Conservation (phyloP, 306 rosid species). For the Casuarina cunninghamiana region DNA sequence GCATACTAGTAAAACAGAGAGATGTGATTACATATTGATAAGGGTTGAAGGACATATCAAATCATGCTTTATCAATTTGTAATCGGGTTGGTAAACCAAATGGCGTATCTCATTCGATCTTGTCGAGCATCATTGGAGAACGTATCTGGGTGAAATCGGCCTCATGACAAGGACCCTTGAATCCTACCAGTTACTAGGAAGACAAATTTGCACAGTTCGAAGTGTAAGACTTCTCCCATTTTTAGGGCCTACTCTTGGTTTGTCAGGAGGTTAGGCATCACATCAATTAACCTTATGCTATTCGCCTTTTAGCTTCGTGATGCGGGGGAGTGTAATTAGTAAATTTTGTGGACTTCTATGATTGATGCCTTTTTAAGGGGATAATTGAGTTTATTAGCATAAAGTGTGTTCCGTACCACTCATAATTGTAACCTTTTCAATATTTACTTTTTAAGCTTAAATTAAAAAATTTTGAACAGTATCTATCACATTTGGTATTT, state of each 20-base stretch:
- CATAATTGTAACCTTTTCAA: not conserved
- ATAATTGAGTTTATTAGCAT: not conserved
- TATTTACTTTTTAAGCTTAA: too few species aligned
- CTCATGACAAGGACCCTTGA: constrained; percentile 2
- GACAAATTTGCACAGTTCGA: not conserved
- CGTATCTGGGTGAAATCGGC: constrained; percentile 10
- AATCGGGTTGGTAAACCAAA: constrained; percentile 11
- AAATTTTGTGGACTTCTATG: not conserved
- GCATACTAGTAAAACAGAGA: not conserved
- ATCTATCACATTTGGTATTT: too few species aligned
- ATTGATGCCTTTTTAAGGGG: not conserved
- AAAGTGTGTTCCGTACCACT: not conserved
- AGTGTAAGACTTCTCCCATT: not conserved
- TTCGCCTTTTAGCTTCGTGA: not conserved
- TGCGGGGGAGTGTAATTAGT: not conserved
- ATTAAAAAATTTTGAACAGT: too few species aligned
- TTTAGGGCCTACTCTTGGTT: not conserved
- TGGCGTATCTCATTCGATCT: constrained; percentile 15
- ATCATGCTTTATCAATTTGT: constrained; percentile 33
- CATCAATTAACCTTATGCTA: not conserved
- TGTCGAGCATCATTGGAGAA: constrained; percentile 11
- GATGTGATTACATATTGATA: not conserved
- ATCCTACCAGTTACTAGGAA: not conserved
- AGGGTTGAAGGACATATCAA: constrained; percentile 30
- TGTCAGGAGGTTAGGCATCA: not conserved